phyloP scores from a whole-genome alignment of 257 asterid genomes.

The Buddleja alternifolia region DNA sequence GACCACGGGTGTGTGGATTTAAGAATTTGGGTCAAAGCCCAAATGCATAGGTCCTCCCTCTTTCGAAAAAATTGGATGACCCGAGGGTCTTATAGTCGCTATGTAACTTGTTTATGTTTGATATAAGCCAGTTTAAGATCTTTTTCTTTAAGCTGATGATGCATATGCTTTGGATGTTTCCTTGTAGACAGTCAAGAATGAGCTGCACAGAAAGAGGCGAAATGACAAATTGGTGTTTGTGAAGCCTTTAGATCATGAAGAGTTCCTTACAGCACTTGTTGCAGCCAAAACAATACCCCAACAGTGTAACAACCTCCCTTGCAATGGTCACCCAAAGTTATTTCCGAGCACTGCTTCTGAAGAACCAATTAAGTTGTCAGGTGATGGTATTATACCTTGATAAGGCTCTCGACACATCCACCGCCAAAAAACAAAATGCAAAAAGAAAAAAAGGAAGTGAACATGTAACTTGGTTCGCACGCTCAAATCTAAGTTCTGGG shows the following conservation, averaged over 20 bases:
- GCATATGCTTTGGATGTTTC: slow-evolving; percentile 9
- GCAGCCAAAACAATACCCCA: slow-evolving; percentile 46
- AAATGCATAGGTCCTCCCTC: no score
- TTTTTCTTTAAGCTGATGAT: slow-evolving; percentile 14
- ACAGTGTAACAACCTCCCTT: slow-evolving; percentile 36
- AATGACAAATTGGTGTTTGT: slow-evolving; percentile 39
- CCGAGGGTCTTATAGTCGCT: no score
- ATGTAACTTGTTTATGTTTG: no score
- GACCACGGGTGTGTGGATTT: no score
- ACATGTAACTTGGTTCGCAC: no score
- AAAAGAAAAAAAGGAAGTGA: background rate
- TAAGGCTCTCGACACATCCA: background rate
- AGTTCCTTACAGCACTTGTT: slow-evolving; percentile 53
- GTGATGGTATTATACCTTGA: slow-evolving; percentile 38
- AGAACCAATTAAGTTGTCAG: slow-evolving; percentile 47
- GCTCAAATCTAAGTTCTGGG: no score
- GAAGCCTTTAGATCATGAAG: slow-evolving; percentile 64
- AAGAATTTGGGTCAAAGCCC: no score
- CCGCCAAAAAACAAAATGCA: background rate
- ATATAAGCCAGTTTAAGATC: background rate
- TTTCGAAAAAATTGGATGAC: no score
- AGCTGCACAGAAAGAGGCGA: slow-evolving; percentile 53
- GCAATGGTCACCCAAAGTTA: slow-evolving; percentile 39
- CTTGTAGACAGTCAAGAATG: slow-evolving; percentile 72
- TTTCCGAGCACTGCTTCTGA: slow-evolving; percentile 42